Evolutionary conservation across 176 grass and related monocot species (phyloP), one percentile per base, ranked within the genome.

Genomic region (Rhynchospora breviuscula): DNA sequence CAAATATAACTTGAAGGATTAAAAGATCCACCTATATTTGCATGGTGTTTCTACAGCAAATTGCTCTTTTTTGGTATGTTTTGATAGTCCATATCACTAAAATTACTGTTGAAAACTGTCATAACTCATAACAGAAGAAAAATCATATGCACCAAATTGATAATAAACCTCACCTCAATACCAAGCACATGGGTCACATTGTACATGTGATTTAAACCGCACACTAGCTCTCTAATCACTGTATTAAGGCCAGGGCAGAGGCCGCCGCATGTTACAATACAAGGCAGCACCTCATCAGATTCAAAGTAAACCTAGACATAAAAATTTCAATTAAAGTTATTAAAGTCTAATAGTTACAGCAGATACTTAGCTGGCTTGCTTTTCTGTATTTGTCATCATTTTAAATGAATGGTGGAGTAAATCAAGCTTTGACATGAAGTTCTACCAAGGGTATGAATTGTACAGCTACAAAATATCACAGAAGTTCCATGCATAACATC

Each of bases 231-330:
- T 85, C 96, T 95, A 45, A 99, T 99, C 59, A 99, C 96, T 71
- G 93, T 95, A 89, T 95, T 99, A 63, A 99, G 91, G 63, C 96
- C 93, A 85, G 93, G 96, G 85, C 96, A 99, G 85, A 99, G 96
- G 15, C 96, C 96, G 71, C 96, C 96, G 84, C 96, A 99, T 10
- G 96, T 99, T 49, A 99, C 93, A 90, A 99, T 99, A 85, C 93
- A 99, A 22, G 96, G 88, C 87, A 87, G 79, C 48, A 93, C 91
- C 35, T 99, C 91, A 86, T 95, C 93, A 59, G 93, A 69, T 11
- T 99, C 91, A 5, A 95, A 99, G 69, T 95, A 95, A 43, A 99
- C 89, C 96, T 99, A 82, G 23, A 53, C 45, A 66, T 51, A 44
- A 31, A 82, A 64, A 67, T n/a, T 77, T 56, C 31, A 18, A 78